Evolutionary conservation across 2,329 filamentous ascomycete species (phyloP), one percentile per base, ranked within the genome.

Genomic region (Hypoxylon sp.): DNA sequence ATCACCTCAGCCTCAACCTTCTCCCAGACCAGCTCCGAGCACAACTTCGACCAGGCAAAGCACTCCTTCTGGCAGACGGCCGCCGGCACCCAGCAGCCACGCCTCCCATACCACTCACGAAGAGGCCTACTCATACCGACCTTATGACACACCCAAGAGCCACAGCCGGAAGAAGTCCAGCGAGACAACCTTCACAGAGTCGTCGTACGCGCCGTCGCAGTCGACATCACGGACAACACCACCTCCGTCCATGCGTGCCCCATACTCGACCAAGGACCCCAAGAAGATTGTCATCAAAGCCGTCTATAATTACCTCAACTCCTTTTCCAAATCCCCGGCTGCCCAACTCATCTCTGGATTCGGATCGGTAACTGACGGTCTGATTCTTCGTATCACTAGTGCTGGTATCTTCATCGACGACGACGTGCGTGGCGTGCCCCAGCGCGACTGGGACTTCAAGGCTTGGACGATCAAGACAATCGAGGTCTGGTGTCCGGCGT

Each of bases 401-500:
- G 94, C 97, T 74, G 95, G 95, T 15, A 83, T 98, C 50, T 98
- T 98, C 77, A 95, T 99, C 71, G 95, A 99, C 73, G 95, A 99
- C 74, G 95, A 98, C 73, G 85, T 97, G 48, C 88, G 93, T 40
- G 87, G 88, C 60, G 91, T 97, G 13, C 88, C 91, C n/a, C 92
- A 98, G 76, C 87, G 95, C 58, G 95, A 99, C 77, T 99, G 95
- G 95, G 95, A 99, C 74, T 87, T 98, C 71, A 98, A 98, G 76
- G 93, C 94, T 21, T 98, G 95, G 95, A 97, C 92, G 38, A 84
- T 99, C 77, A 97, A 96, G 78, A 80, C 89, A 64, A 87, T 96
- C 75, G 95, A 98, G 83, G 88, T 95, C 79, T 91, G 89, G 86
- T 92, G 88, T 73, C 85, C 87, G 70, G 82, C 84, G 70, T 84